Percentiles rank a stretch among this genome's conserved stretches.
Conservation (phyloP, 495 filamentous ascomycete genomes). For the Penicillium diatomitis region DNA sequence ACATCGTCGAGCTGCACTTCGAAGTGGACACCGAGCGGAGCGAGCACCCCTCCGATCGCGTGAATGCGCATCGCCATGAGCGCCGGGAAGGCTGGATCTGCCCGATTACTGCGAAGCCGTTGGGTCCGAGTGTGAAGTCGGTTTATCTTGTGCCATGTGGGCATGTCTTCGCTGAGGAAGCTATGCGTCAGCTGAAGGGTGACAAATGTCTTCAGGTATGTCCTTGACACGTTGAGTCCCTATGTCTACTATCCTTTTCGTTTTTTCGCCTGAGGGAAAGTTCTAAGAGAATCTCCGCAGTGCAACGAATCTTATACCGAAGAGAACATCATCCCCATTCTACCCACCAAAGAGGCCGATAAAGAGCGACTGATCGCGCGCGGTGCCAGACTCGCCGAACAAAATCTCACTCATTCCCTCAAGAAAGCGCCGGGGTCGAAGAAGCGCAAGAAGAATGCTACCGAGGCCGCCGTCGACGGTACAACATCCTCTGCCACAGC, state of each 20-base stretch:
- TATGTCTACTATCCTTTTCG: too few species aligned
- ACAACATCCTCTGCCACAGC: not conserved
- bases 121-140: constrained; percentile 69
- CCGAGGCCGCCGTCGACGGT: constrained; percentile 11
- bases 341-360: constrained; percentile 62
- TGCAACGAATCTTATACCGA: constrained; percentile 68
- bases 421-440: constrained; percentile 68
- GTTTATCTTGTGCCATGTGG: constrained; percentile 94
- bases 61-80: constrained; percentile 22
- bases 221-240: not conserved
- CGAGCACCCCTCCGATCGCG: constrained; percentile 18
- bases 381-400: constrained; percentile 52
- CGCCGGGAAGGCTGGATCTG: constrained; percentile 64
- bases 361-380: constrained; percentile 59
- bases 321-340: constrained; percentile 75
- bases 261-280: too few species aligned
- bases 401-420: constrained; percentile 73
- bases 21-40: constrained; percentile 42
- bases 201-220: constrained; percentile 53
- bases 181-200: constrained; percentile 66
- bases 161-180: constrained; percentile 83
- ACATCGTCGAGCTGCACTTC: constrained; percentile 85
- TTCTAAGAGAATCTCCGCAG: constrained; percentile 4
- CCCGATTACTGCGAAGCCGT: constrained; percentile 75
- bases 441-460: constrained; percentile 57